Base-by-base conservation (phyloP, 495 filamentous ascomycete genomes). In the Aspergillus steynii region DNA sequence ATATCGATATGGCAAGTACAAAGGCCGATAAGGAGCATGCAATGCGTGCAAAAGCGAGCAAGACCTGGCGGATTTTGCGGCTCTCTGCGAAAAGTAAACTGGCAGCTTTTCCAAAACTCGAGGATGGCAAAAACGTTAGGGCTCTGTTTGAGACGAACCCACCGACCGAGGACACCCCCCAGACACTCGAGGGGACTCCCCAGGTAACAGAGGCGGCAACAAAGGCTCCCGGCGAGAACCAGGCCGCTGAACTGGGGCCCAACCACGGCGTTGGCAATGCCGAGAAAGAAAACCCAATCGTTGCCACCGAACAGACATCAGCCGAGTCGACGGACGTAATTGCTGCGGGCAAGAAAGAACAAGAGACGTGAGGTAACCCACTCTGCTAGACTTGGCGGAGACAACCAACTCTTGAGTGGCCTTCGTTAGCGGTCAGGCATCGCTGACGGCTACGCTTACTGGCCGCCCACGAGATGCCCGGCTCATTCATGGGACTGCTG, bases 61-160 rank as follows among this genome's bases (percentile, higher is more conserved):
- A 96, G 74, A 88, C 85, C 32, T 99, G 95, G 95, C 84, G 92
- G 61, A 87, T 89, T 25, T 77, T 98, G 50, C 85, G 95, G 45
- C 83, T 97, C 57, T 89, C 91, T 4, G 84, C 86, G 47, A 87
- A 82, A 65, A 85, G 77, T 63, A 89, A 87, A 63, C 83, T 97
- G 29, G 81, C 83, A 46, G 69, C 85, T 12, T 96, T 97, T 68
- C 91, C 97, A 69, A 91, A 90, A 70, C 87, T 96, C 20, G 92
- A 96, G 20, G 86, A 92, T 65, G 88, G 87, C 48, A 88, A 90
- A 63, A 90, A 90, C 50, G 64, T 88, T 42, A 70, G 82, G 47
- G 65, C 68, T 25, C 74, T 88, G n/a, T 83, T 87, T 53, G 76
- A 81, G 57, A 59, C 45, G 10, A 61, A 72, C 46, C 66, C 76